These are phyloP conservation scores for Nyssa sinensis DNA, from an alignment of 148 eudicot species.

Conservation along the genomic window DNA sequence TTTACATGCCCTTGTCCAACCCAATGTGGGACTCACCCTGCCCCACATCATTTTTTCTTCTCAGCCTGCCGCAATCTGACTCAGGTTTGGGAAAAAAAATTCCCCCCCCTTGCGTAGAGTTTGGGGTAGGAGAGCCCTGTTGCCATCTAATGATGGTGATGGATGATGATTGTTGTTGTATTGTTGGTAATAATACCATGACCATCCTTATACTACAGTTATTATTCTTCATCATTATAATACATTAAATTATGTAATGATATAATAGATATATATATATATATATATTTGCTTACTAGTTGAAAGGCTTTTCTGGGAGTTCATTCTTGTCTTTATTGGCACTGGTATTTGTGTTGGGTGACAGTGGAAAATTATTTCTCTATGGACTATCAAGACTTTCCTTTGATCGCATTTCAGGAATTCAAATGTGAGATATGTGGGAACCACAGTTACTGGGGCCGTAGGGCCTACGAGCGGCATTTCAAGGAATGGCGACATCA, in stretches of 20 bases:
- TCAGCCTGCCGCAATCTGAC: too few species aligned
- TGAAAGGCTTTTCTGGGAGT: neutral
- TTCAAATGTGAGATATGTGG: slow-evolving; percentile 99
- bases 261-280: too few species aligned
- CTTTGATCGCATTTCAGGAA: slow-evolving; percentile 50
- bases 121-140: too few species aligned
- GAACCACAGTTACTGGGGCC: slow-evolving; percentile 95
- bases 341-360: neutral
- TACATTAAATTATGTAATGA: neutral
- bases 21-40: too few species aligned
- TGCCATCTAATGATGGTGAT: too few species aligned
- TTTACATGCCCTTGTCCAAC: too few species aligned
- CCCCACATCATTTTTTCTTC: too few species aligned
- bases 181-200: too few species aligned
- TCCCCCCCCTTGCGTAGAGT: too few species aligned
- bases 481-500: slow-evolving; percentile 98
- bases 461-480: slow-evolving; percentile 96
- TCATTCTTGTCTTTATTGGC: neutral
- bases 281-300: neutral
- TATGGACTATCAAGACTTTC: neutral
- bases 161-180: too few species aligned
- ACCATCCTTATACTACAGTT: neutral
- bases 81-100: too few species aligned
- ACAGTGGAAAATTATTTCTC: neutral
- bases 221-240: neutral